phyloP scores from a whole-genome alignment of 306 rosid species.

The Castanea sativa region DNA sequence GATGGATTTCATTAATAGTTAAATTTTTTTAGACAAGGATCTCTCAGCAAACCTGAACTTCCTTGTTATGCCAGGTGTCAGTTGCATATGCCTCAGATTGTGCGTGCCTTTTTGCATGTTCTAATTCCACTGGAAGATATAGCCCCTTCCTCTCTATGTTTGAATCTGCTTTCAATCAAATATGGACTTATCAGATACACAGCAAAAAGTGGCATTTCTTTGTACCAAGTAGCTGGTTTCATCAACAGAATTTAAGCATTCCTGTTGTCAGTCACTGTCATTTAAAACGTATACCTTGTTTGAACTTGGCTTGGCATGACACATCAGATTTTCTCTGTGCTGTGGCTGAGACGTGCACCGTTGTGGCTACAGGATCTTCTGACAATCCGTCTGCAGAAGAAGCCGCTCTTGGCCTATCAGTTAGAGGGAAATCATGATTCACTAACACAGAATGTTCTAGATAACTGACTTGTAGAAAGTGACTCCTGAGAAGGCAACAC shows the following conservation, averaged over 20 bases:
- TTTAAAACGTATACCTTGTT: background rate
- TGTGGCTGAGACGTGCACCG: background rate
- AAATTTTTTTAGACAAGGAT: background rate
- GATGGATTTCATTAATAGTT: too few relatives aligned
- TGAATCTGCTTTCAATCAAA: too few relatives aligned
- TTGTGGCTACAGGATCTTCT: background rate
- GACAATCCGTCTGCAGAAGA: too few relatives aligned
- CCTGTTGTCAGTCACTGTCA: too few relatives aligned
- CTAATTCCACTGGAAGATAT: background rate
- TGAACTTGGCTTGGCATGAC: background rate
- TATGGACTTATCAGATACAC: too few relatives aligned
- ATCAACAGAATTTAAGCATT: background rate
- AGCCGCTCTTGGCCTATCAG: background rate
- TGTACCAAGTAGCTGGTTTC: too few relatives aligned
- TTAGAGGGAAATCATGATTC: background rate
- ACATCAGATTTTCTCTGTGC: background rate
- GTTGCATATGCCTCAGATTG: background rate
- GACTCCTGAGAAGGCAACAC: background rate
- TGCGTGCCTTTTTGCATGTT: background rate
- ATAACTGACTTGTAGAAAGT: background rate
- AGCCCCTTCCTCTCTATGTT: slow-evolving; percentile 4
- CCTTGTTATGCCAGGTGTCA: background rate
- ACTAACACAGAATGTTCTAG: background rate
- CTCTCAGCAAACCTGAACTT: slow-evolving; percentile 9
- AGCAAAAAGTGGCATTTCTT: too few relatives aligned